Percentiles rank a stretch among this genome's conserved stretches.
These are phyloP conservation scores for Rosa lucieae DNA, from an alignment of 306 rosid genomes.

Conservation along the genomic window DNA sequence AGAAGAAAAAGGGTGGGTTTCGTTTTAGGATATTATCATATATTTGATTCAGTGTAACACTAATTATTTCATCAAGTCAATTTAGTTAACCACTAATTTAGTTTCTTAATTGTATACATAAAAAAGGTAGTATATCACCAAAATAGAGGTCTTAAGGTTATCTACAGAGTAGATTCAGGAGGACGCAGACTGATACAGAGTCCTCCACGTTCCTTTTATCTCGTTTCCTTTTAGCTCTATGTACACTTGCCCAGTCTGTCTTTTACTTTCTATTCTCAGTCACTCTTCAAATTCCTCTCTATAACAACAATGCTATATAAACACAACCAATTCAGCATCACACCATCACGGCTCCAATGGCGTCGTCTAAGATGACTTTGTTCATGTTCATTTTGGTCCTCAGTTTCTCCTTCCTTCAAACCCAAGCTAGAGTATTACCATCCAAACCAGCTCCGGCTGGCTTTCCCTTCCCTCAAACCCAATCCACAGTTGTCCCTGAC, in stretches of 20 bases:
- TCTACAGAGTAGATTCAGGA: background rate
- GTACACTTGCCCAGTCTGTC: background rate
- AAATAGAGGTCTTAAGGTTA: background rate
- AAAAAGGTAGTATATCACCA: background rate
- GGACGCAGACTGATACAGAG: background rate
- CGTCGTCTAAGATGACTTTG: background rate
- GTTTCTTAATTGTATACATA: no score
- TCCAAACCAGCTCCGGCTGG: conserved; percentile 4
- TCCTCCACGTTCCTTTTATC: background rate
- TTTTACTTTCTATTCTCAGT: background rate
- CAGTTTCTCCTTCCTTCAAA: background rate
- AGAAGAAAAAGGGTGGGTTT: background rate
- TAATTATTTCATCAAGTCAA: background rate
- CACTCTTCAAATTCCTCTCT: background rate
- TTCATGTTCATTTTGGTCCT: background rate
- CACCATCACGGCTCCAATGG: background rate
- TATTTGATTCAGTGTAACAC: no score
- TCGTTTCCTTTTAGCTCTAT: background rate
- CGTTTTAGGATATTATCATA: no score
- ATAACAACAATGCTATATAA: background rate
- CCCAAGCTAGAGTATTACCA: background rate
- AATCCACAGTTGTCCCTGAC: conserved; percentile 68
- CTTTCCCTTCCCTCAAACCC: conserved; percentile 47
- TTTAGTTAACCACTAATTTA: background rate
- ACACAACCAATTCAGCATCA: background rate